phyloP scores from a whole-genome alignment of 2,329 filamentous ascomycete species.

The Epichloe scottii region DNA sequence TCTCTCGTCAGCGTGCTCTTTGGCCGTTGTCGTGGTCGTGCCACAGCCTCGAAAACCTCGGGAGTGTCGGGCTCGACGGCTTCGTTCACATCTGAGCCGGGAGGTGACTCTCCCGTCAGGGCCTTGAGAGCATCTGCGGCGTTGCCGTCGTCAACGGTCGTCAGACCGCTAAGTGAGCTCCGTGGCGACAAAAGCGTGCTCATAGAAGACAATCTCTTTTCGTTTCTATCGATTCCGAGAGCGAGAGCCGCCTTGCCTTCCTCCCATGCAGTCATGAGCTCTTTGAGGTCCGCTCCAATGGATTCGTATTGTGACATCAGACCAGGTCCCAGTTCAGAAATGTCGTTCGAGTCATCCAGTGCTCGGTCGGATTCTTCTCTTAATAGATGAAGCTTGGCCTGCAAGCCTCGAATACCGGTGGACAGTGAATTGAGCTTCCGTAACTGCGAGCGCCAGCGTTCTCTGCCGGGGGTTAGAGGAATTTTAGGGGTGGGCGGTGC shows the following conservation, averaged over 20 bases:
- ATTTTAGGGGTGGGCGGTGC: conserved; percentile 43
- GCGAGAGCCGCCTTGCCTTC: conserved; percentile 73
- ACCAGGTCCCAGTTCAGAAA: conserved; percentile 63
- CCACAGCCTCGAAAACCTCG: conserved; percentile 86
- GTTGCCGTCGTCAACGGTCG: conserved; percentile 43
- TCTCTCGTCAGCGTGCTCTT: conserved; percentile 65
- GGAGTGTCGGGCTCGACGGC: conserved; percentile 53
- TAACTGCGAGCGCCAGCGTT: conserved; percentile 75
- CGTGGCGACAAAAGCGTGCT: conserved; percentile 46
- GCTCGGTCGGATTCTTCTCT: conserved; percentile 78
- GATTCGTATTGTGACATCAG: conserved; percentile 89
- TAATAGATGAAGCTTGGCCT: conserved; percentile 87
- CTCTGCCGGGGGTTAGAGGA: conserved; percentile 58
- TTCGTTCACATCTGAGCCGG: conserved; percentile 37
- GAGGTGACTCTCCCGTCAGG: conserved; percentile 57
- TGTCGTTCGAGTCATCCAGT: conserved; percentile 59
- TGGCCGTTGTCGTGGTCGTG: conserved; percentile 45
- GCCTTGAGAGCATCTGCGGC: conserved; percentile 56
- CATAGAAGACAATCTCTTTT: conserved; percentile 54
- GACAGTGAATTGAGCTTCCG: conserved; percentile 81
- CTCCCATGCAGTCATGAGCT: conserved; percentile 75
- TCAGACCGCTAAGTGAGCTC: conserved; percentile 54
- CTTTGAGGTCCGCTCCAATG: conserved; percentile 75
- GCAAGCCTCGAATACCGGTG: conserved; percentile 77
- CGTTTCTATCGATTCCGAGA: conserved; percentile 69